These are phyloP conservation scores for Neurospora sp. DNA, from an alignment of 495 filamentous ascomycete species.

Conservation along the genomic window DNA sequence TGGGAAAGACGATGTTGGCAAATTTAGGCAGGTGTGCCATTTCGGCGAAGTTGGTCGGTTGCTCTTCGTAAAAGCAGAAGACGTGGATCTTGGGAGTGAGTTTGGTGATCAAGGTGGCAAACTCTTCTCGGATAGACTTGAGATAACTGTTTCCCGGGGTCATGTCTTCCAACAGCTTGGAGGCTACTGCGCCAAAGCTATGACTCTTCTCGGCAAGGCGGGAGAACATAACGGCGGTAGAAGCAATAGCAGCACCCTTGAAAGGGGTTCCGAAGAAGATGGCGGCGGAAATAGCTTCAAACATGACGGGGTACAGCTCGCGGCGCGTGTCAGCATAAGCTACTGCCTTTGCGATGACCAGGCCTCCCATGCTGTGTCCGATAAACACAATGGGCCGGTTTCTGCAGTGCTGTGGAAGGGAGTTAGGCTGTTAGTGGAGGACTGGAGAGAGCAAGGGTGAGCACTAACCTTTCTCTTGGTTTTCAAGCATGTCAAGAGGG, in stretches of 20 bases:
- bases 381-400: not conserved
- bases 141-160: not conserved
- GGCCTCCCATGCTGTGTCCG: constrained; percentile 56
- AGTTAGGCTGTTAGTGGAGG: constrained; percentile 6
- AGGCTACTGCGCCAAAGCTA: constrained; percentile 11
- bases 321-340: constrained; percentile 15
- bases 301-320: constrained; percentile 22
- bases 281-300: constrained; percentile 23
- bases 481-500: not conserved
- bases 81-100: not conserved
- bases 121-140: not conserved
- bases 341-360: constrained; percentile 41
- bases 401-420: constrained; percentile 6
- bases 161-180: constrained; percentile 25
- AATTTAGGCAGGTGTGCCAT: not conserved
- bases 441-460: constrained; percentile 7
- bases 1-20: not conserved
- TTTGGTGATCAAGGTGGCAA: not conserved
- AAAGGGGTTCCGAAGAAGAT: constrained; percentile 32
- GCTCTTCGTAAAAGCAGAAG: not conserved
- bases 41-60: not conserved
- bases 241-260: constrained; percentile 19
- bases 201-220: constrained; percentile 16
- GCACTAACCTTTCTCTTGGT: not conserved
- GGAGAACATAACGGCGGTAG: constrained; percentile 20